A percentile compares a stretch with the other conserved stretches of the same genome.
Conservation (phyloP, 2,329 filamentous ascomycete genomes). For the Neobulgaria alba region DNA sequence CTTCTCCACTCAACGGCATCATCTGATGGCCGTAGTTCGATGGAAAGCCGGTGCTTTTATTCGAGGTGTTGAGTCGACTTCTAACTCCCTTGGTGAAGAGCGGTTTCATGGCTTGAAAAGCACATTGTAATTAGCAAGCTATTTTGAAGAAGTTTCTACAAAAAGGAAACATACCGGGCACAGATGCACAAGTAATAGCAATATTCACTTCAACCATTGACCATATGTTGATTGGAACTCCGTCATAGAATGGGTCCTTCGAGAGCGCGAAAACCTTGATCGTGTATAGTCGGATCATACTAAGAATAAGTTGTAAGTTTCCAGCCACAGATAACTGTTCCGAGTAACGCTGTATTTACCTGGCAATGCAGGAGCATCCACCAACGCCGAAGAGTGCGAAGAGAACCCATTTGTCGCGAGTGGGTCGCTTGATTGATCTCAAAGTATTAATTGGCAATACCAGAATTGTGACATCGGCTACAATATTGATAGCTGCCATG, state of each 20-base stretch:
- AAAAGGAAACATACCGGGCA: constrained; percentile 13
- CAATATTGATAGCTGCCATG: constrained; percentile 10
- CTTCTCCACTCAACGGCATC: constrained; percentile 7
- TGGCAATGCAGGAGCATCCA: constrained; percentile 20
- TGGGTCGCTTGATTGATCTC: constrained; percentile 6
- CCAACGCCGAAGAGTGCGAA: constrained; percentile 14
- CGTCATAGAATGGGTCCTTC: constrained; percentile 23
- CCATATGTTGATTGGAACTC: constrained; percentile 9
- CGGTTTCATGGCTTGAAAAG: constrained; percentile 9
- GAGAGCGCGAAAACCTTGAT: constrained; percentile 24
- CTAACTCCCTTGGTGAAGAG: constrained; percentile 9
- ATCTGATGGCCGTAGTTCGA: constrained; percentile 6
- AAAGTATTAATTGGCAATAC: constrained; percentile 12
- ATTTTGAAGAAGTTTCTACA: not conserved
- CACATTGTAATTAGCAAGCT: not conserved
- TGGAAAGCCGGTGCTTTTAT: constrained; percentile 1
- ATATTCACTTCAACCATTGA: constrained; percentile 41
- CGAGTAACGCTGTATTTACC: constrained; percentile 4
- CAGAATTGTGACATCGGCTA: constrained; percentile 14
- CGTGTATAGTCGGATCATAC: constrained; percentile 26
- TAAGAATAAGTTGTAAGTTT: too few relatives aligned
- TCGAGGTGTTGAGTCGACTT: constrained; percentile 1
- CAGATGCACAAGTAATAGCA: constrained; percentile 40
- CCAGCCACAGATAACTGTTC: too few relatives aligned
- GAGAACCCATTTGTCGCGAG: constrained; percentile 12